Evolutionary conservation across 257 asterid genomes (phyloP), one percentile per base, ranked within the genome.

Genomic region (Cinchona pubescens): DNA sequence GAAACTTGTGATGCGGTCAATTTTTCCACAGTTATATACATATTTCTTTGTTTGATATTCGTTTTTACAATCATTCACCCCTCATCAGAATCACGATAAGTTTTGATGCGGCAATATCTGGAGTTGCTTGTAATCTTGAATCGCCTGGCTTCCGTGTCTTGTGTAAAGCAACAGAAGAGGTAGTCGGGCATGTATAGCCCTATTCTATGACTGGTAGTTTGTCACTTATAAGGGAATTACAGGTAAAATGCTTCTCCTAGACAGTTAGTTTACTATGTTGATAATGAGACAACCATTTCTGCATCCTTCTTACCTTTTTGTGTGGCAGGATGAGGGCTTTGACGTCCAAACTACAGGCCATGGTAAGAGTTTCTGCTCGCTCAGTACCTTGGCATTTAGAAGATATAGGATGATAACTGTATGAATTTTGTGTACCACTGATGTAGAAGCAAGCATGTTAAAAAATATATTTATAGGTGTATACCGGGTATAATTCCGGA

Each of bases 291-390:
- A 55, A 40, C 56, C 38, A n/a, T 40, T 71, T 77, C 43, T 38
- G 13, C 29, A 56, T 43, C 75, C 43, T 59, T 69, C 37, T 72
- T 45, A 43, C 72, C 4, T 45, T 43, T 56, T 72, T 63, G 65
- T 48, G n/a, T 70, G 79, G 79, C 81, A 94, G 98, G 97, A 94
- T n/a, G 97, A 94, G 79, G 98, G 97, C 62, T 94, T 92, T 38
- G 97, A 94, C 75, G 98, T 94, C 75, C 98, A 94, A 78, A 94
- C 98, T 79, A 75, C 87, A 63, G 98, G 98, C 85, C 92, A 94
- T 37, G 98, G 98, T 94, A 88, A 63, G 77, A 42, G 75, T 75
- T 75, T 55, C 53, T 38, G 29, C n/a, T 53, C 25, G 21, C 40
- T 16, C 7, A 27, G 53, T 76, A 64, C 78, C 75, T 65, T 64